These are phyloP conservation scores for Zymoseptoria tritici DNA, from an alignment of 2,329 filamentous ascomycete species.

Conservation along the genomic window DNA sequence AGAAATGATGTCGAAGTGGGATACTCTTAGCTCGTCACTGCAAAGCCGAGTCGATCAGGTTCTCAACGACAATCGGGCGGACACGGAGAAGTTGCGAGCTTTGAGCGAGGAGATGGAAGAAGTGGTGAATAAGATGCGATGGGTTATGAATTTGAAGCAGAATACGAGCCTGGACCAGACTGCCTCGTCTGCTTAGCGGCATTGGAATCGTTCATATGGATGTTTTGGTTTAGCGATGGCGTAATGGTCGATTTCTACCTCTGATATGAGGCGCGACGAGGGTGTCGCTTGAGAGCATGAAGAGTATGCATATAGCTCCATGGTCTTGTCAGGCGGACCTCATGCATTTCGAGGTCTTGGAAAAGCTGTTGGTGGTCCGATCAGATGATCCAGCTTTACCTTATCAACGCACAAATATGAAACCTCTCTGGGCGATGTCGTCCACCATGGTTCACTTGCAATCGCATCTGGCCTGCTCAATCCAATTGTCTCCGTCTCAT, in stretches of 20 bases:
- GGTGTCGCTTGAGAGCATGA: background rate
- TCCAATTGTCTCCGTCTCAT: too few species aligned
- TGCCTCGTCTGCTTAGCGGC: background rate
- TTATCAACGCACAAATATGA: background rate
- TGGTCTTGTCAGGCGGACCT: background rate
- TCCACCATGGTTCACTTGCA: background rate
- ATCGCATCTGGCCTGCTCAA: background rate
- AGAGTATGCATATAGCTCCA: background rate
- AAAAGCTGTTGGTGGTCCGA: background rate
- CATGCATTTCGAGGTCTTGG: background rate
- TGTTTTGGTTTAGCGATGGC: background rate
- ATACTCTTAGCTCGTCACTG: slow-evolving; percentile 57
- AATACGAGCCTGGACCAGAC: slow-evolving; percentile 9
- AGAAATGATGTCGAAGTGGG: slow-evolving; percentile 53
- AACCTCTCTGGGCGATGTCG: background rate
- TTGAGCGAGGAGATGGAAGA: slow-evolving; percentile 56
- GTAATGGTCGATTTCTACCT: background rate
- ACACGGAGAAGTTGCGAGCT: slow-evolving; percentile 50
- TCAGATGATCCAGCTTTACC: background rate
- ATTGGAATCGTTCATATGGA: background rate
- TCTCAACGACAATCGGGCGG: slow-evolving; percentile 47
- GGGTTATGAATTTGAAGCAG: slow-evolving; percentile 63
- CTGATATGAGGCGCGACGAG: background rate
- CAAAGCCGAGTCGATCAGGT: slow-evolving; percentile 55
- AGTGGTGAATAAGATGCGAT: slow-evolving; percentile 59